Percentiles rank a stretch among this genome's conserved stretches.
phyloP scores from a whole-genome alignment of 2,329 filamentous ascomycete genomes.

The Sporothrix sp. region DNA sequence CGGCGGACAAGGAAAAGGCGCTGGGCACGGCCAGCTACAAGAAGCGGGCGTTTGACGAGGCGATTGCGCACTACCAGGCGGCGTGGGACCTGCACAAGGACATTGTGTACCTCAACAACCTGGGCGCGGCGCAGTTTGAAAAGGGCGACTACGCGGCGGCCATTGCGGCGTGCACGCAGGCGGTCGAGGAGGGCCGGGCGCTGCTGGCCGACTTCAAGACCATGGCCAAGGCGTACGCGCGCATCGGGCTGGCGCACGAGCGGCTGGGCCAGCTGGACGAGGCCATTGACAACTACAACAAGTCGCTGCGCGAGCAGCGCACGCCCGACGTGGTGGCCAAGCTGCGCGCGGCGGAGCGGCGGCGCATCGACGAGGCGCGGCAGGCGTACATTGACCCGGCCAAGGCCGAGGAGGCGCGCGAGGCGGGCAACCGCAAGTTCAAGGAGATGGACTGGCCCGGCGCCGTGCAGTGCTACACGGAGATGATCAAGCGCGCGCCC shows the following conservation, averaged over 20 bases:
- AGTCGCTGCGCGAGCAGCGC: constrained; percentile 90
- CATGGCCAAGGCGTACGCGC: constrained; percentile 95
- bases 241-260: constrained; percentile 90
- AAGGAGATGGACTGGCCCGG: constrained; percentile 93
- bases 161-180: constrained; percentile 79
- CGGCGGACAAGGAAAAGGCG: constrained; percentile 89
- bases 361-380: constrained; percentile 65
- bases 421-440: constrained; percentile 93
- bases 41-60: constrained; percentile 92
- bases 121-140: constrained; percentile 88
- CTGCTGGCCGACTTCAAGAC: constrained; percentile 95
- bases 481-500: constrained; percentile 95
- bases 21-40: constrained; percentile 94
- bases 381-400: constrained; percentile 77
- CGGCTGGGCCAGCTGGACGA: constrained; percentile 69
- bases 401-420: constrained; percentile 90
- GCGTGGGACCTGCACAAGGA: constrained; percentile 94
- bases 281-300: constrained; percentile 85
- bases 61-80: constrained; percentile 87
- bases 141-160: constrained; percentile 87
- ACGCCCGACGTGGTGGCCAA: constrained; percentile 90
- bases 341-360: constrained; percentile 81
- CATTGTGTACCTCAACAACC: constrained; percentile 95
- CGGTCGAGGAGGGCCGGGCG: constrained; percentile 79
- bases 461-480: constrained; percentile 84